Evolutionary conservation across 2,329 filamentous ascomycete species (phyloP), one percentile per base, ranked within the genome.

Genomic region (Aspergillus clavatus): DNA sequence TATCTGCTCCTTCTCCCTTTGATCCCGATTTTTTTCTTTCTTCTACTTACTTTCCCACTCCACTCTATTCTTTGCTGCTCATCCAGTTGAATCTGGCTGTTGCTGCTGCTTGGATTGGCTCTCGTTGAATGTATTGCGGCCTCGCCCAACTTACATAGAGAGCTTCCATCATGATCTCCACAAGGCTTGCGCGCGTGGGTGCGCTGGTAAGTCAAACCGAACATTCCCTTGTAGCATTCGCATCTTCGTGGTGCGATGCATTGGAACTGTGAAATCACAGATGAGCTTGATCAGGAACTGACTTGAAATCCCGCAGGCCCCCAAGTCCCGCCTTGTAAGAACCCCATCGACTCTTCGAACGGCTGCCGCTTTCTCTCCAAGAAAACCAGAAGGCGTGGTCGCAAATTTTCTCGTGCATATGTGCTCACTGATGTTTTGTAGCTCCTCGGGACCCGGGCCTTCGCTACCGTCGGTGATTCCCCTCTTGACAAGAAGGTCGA

Each of bases 401-500:
- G 23, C 19, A 40, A 16, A 12, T 22, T 7, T n/a, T 1, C 4
- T 26, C 18, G 22, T 27, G 18, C 36, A 40, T 11, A 19, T 45
- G 28, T 18, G 10, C 36, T 47, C 47, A 52, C 61, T 66, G 57
- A 67, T 59, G 21, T 41, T 38, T 38, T 24, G n/a, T 74, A 82
- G 78, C 71, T 83, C 63, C 74, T 79, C 67, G 69, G 83, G 63
- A 80, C 83, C 60, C 78, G 83, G 61, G 70, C 69, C 70, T 83
- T 96, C 78, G 91, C 91, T 55, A 94, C 90, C 61, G 86, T 89
- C 66, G 80, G 82, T 63, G 88, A 95, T 74, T 83, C 83, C 67
- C 82, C 89, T 61, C 84, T 98, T 59, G 87, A 90, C 76, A 84
- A 84, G 77, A 95, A 96, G 86, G 93, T 98, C 72, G 86, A 86